Evolutionary conservation across 352 stramenopile species (phyloP).

Genomic region (Salisapilia sapeloensis): DNA sequence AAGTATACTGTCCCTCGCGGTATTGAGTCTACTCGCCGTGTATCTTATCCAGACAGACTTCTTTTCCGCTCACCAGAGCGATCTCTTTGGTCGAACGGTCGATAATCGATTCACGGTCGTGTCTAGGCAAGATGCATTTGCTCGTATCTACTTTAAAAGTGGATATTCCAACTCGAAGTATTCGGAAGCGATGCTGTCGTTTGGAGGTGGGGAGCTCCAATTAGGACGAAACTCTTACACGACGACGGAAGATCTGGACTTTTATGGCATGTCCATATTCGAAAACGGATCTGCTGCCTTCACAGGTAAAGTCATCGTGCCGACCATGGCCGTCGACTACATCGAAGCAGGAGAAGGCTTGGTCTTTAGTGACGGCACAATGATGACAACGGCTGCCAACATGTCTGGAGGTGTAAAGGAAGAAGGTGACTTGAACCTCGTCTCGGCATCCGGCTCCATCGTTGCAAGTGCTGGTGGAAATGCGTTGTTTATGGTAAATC

Average conservation of each 20-base stretch:
- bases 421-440: constrained; percentile 53
- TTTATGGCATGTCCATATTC: constrained; percentile 52
- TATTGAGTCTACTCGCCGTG: constrained; percentile 36
- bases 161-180: constrained; percentile 59
- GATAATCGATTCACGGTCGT: constrained; percentile 73
- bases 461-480: constrained; percentile 43
- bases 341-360: constrained; percentile 38
- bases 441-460: constrained; percentile 44
- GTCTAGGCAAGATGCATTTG: constrained; percentile 27
- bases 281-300: constrained; percentile 48
- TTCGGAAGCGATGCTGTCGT: constrained; percentile 52
- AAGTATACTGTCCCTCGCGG: constrained; percentile 46
- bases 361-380: constrained; percentile 53
- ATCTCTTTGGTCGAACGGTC: constrained; percentile 66
- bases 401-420: constrained; percentile 62
- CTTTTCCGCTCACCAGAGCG: constrained; percentile 61
- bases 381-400: constrained; percentile 69
- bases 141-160: constrained; percentile 69
- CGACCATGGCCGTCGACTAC: constrained; percentile 43
- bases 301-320: constrained; percentile 41
- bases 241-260: constrained; percentile 28
- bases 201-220: constrained; percentile 36
- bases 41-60: constrained; percentile 72
- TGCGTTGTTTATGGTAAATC: constrained; percentile 31
- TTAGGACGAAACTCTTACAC: constrained; percentile 31